Evolutionary conservation across 352 stramenopile species (phyloP).

Genomic region (Globisporangium cystogenes): DNA sequence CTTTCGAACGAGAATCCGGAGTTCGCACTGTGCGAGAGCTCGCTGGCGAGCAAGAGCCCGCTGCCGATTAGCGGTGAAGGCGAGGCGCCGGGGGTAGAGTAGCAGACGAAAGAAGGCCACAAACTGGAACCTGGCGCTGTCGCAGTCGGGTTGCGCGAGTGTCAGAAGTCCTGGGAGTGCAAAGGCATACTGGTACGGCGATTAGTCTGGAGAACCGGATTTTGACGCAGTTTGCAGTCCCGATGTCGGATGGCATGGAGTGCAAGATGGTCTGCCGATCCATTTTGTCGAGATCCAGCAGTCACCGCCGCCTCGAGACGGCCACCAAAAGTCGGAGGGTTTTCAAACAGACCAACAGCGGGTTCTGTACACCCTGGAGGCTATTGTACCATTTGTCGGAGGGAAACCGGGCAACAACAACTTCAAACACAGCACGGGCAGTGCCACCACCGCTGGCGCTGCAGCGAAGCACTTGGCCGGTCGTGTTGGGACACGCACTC

Average conservation of each 20-base stretch:
- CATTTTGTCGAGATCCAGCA: too few relatives aligned
- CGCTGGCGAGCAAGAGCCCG: too few relatives aligned
- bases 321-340: too few relatives aligned
- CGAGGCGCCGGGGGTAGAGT: not conserved
- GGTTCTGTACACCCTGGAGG: too few relatives aligned
- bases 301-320: too few relatives aligned
- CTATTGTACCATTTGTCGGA: too few relatives aligned
- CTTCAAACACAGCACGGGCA: not conserved
- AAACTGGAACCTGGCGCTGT: not conserved
- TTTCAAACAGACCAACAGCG: too few relatives aligned
- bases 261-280: too few relatives aligned
- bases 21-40: not conserved
- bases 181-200: too few relatives aligned
- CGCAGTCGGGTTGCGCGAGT: not conserved
- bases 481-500: slow-evolving; percentile 5
- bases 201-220: not conserved
- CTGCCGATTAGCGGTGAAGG: too few relatives aligned
- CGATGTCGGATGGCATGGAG: not conserved
- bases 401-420: too few relatives aligned
- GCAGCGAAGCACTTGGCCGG: too few relatives aligned
- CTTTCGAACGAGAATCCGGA: not conserved
- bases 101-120: not conserved
- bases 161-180: not conserved
- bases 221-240: not conserved
- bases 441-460: not conserved